Percentiles rank a stretch among this genome's conserved stretches.
Conservation (phyloP, 2,329 filamentous ascomycete species). For the Penicillium sp. region DNA sequence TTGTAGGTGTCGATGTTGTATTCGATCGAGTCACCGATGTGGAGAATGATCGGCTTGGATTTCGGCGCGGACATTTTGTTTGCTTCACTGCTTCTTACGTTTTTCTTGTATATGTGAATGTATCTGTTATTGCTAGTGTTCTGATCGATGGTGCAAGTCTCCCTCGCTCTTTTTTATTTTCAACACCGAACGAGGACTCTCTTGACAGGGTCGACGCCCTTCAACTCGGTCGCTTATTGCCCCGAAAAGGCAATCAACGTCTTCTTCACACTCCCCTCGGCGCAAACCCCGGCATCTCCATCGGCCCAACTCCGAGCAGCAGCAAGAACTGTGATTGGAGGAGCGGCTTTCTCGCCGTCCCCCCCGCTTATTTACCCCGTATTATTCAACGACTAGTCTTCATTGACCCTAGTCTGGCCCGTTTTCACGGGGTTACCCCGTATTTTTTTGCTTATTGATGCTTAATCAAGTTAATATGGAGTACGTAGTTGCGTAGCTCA, state of each 20-base stretch:
- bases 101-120: too few species aligned
- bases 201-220: too few species aligned
- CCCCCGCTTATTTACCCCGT: background rate
- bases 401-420: background rate
- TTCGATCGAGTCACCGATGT: constrained; percentile 43
- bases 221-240: too few species aligned
- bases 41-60: constrained; percentile 34
- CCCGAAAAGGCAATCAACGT: background rate
- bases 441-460: background rate
- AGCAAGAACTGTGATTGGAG: background rate
- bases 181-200: too few species aligned
- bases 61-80: background rate
- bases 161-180: too few species aligned
- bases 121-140: too few species aligned
- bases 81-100: background rate
- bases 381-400: background rate
- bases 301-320: background rate
- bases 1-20: constrained; percentile 42
- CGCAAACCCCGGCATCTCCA: background rate
- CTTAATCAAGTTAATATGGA: too few species aligned
- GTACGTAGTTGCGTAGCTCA: too few species aligned
- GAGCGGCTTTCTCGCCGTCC: background rate
- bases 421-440: background rate
- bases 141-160: too few species aligned
- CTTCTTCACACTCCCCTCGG: background rate